Evolutionary conservation across 2,329 filamentous ascomycete species (phyloP), one percentile per base, ranked within the genome.

Genomic region (Ramichloridium luteum): DNA sequence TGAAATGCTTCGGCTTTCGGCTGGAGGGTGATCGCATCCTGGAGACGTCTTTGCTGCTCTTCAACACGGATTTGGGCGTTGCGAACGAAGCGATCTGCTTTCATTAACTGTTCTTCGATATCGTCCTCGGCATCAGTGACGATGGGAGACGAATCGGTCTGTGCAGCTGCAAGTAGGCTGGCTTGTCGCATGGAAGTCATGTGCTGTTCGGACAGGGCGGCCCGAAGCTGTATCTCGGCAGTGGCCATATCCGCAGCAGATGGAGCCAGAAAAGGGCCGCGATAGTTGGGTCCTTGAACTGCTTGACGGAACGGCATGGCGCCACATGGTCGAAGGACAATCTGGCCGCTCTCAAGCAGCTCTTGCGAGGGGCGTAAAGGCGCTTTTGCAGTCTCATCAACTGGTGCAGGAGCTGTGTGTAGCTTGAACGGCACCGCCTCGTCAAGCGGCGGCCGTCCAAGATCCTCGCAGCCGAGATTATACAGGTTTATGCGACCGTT

Each of bases 401-500:
- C 8, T 3, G 35, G 35, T 9, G 22, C 25, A 28, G 34, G 23
- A n/a, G 42, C 40, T 12, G 45, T 30, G 13, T 40, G 27, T 12
- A 49, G 37, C 13, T 43, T 46, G 35, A 51, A 51, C 16, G 10
- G 15, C 6, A 36, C 23, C 6, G 31, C 16, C 15, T 35, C 27
- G 26, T 39, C 29, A n/a, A 23, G 20, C 20, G 8, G 20, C 20
- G 20, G 8, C 20, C 18, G 30, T 25, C 8, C n/a, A n/a, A 45
- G 10, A 32, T 54, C 55, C 3, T 58, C 47, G 13, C 50, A 42
- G 10, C 58, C 59, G 13, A 63, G 51, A 31, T 59, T 56, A 2
- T 76, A 56, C 1, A 74, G 44, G 37, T 70, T 66, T 14, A 76
- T 48, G 0, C 64, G 63, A 1, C 70, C 70, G 14, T 64, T 61